Base-by-base conservation (phyloP, 495 filamentous ascomycete species). In the Penicillium cosmopolitanum region DNA sequence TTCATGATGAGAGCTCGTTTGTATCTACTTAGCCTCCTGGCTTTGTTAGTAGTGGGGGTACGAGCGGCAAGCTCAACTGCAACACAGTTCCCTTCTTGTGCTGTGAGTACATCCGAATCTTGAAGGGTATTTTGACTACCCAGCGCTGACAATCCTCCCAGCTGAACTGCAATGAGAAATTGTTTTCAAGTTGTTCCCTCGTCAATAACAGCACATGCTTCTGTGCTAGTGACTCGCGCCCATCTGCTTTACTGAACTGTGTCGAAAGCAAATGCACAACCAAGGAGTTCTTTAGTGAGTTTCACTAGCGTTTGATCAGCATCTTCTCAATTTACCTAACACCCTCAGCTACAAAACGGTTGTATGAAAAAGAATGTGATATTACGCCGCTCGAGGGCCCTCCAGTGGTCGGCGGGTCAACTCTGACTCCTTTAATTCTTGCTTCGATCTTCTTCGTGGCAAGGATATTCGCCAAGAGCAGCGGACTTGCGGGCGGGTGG, bases 401-500 rank as follows among this genome's bases (percentile, higher is more conserved):
- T 43, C 43, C 54, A 0, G 42, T 51, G 36, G 31, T 64, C 42
- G 47, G 59, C 11, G 50, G 55, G 1, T 46, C 57, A 7, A 67
- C 66, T 5, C 15, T 73, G 7, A 21, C 65, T 0, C 71, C 71
- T 21, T 48, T 71, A 3, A 59, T 72, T 33, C 38, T 74, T 19
- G 60, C 64, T 2, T 62, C 64, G 2, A 42, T 72, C 15, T 66
- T 74, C 16, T 74, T 74, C 35, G 19, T 56, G 8, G 48, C 55
- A 9, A 64, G 72, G 40, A 63, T 73, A 3, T 16, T 60, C 6
- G 70, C 72, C n/a, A 74, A 74, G 58, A 34, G 52, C 18, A 56
- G 54, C 21, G 58, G 64, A 21, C 66, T 74, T 21, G 70, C 61
- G 3, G 70, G 72, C 6, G 70, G 68, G n/a, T 74, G 70, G 72